Base-by-base conservation (phyloP, 1,284 basidiomycete species). In the Ustilago shanxiensis region DNA sequence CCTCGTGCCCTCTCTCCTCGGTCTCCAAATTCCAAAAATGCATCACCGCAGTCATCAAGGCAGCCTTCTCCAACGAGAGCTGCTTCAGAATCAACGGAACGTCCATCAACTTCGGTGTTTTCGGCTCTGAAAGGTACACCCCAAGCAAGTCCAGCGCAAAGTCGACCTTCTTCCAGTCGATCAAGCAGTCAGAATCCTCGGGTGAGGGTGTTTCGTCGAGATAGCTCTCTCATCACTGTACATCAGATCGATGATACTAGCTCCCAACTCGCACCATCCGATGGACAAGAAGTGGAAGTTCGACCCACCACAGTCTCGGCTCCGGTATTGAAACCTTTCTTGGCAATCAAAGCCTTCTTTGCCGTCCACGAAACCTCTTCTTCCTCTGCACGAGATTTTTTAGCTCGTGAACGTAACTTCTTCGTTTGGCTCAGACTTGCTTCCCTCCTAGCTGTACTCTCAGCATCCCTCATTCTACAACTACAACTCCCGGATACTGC, bases 391-490 rank as follows among this genome's bases (percentile, higher is more conserved):
- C 28, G 72, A 8, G 72, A 75, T 50, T 75, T 75, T n/a, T 47
- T 75, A 2, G 73, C 73, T 2, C 60, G 73, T 3, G 73, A 76
- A 45, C 33, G 73, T 13, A 76, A 76, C 49, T 68, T 76, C 31
- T 72, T 76, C 51, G 31, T 55, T 31, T 76, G 73, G 73, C 51
- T 76, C 2, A 59, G 58, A 10, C 66, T 76, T 6, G 72, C 73
- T 18, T 67, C 64, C 18, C 61, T 76, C n/a, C 65, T 76, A 8
- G 68, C 68, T 8, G 63, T 76, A 24, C 69, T 76, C 0, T 67
- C 68, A 0, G 73, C 68, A 5, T 76, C 73, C 0, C 18, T 76
- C 0, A 51, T 76, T 16, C 66, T 76, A 1, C 67, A 75, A 41
- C 58, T 75, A 0, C 68, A 75, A 41, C 61, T 75, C 0, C 72